These are phyloP conservation scores for Auricularia sp. DNA, from an alignment of 768 basidiomycete species.

Conservation along the genomic window DNA sequence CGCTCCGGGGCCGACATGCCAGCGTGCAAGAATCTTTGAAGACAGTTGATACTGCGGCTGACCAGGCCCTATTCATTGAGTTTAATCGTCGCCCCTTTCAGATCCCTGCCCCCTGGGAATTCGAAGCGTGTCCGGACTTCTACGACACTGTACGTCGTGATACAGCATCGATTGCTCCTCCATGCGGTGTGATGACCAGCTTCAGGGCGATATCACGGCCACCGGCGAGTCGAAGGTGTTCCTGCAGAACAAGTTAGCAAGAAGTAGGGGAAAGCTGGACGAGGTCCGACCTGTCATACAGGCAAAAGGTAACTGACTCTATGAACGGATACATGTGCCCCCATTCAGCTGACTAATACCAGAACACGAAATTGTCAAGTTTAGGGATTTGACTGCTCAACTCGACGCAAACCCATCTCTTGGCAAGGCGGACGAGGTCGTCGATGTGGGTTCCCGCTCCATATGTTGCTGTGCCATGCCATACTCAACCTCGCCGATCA, in stretches of 20 bases:
- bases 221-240: constrained; percentile 67
- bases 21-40: constrained; percentile 39
- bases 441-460: constrained; percentile 35
- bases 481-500: constrained; percentile 18
- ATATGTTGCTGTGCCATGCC: constrained; percentile 2
- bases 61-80: constrained; percentile 64
- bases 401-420: constrained; percentile 40
- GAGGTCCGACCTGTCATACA: constrained; percentile 50
- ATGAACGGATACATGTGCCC: not conserved
- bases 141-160: constrained; percentile 58
- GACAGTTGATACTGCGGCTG: constrained; percentile 45
- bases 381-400: constrained; percentile 35
- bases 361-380: constrained; percentile 50
- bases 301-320: constrained; percentile 44
- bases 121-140: constrained; percentile 63
- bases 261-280: constrained; percentile 48
- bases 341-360: constrained; percentile 7
- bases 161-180: constrained; percentile 5
- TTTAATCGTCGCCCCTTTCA: constrained; percentile 60
- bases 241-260: constrained; percentile 67
- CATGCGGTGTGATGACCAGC: not conserved
- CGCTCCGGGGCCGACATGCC: constrained; percentile 40
- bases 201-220: constrained; percentile 48
- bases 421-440: constrained; percentile 48
- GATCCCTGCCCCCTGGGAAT: constrained; percentile 56